Conservation (phyloP, 129 eudicot species). For the Kitagawia praeruptora region DNA sequence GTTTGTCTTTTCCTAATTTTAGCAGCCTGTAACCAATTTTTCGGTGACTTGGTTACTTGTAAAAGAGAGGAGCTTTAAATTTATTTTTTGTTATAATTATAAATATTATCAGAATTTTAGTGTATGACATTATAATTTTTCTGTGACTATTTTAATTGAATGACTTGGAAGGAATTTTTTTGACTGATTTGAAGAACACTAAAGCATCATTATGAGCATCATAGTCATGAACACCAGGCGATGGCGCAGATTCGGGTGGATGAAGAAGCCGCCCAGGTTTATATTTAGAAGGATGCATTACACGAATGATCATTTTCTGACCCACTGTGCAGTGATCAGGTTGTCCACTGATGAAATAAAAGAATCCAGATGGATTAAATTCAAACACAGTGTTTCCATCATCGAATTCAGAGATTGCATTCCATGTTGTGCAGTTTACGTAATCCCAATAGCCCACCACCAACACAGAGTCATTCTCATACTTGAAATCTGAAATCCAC, state of each 20-base stretch:
- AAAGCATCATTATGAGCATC: too few species aligned
- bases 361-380: constrained; percentile 31
- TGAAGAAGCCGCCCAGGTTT: neutral
- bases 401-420: constrained; percentile 31
- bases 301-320: constrained; percentile 34
- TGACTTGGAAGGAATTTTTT: neutral
- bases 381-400: constrained; percentile 31
- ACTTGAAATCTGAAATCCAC: constrained; percentile 35
- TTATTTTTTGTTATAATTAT: too few species aligned
- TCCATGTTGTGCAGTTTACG: constrained; percentile 27
- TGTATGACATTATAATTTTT: neutral
- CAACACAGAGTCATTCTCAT: constrained; percentile 42
- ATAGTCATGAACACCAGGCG: neutral
- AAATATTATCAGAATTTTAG: neutral
- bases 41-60: neutral
- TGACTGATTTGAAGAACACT: too few species aligned
- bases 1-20: neutral
- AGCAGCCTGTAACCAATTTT: neutral
- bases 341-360: constrained; percentile 50
- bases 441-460: constrained; percentile 30
- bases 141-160: neutral
- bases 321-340: constrained; percentile 42
- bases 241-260: constrained; percentile 16
- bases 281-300: constrained; percentile 29
- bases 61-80: neutral